Conservation (phyloP, 345 rosid species). For the Cardamine occulta region DNA sequence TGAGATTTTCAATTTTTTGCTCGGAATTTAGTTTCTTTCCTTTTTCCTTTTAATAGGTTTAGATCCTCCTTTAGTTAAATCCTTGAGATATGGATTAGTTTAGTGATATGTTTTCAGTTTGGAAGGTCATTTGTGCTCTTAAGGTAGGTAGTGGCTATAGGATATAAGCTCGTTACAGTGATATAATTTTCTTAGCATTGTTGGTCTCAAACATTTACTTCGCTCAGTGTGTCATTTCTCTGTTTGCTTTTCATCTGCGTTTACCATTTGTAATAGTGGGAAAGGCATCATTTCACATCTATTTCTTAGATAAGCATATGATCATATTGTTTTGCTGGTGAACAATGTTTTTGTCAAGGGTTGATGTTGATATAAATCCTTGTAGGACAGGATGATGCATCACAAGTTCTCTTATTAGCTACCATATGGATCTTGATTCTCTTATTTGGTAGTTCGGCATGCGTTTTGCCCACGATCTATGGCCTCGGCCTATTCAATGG, state of each 20-base stretch:
- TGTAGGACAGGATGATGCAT: conserved; percentile 98
- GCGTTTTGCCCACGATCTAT: conserved; percentile 64
- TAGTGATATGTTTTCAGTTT: too few species aligned
- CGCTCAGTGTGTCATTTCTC: too few species aligned
- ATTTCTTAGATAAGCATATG: not conserved
- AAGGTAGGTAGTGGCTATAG: too few species aligned
- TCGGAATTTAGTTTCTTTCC: too few species aligned
- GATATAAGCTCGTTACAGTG: too few species aligned
- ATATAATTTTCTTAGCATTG: too few species aligned
- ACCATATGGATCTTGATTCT: conserved; percentile 86
- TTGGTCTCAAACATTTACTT: too few species aligned
- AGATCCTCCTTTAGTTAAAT: too few species aligned
- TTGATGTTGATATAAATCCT: conserved; percentile 68
- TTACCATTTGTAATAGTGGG: conserved; percentile 1
- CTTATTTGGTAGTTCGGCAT: conserved; percentile 66
- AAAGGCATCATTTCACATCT: not conserved
- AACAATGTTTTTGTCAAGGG: conserved; percentile 30
- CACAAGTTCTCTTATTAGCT: conserved; percentile 82
- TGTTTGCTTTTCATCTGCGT: conserved; percentile 7
- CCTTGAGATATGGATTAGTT: too few species aligned
- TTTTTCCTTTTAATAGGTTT: too few species aligned
- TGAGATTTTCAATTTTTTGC: too few species aligned
- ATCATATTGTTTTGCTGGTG: conserved; percentile 12
- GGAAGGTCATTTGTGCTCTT: too few species aligned
- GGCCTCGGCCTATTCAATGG: conserved; percentile 62